These are phyloP conservation scores for Elongisporangium senticosum DNA, from an alignment of 352 stramenopile species.

Conservation along the genomic window DNA sequence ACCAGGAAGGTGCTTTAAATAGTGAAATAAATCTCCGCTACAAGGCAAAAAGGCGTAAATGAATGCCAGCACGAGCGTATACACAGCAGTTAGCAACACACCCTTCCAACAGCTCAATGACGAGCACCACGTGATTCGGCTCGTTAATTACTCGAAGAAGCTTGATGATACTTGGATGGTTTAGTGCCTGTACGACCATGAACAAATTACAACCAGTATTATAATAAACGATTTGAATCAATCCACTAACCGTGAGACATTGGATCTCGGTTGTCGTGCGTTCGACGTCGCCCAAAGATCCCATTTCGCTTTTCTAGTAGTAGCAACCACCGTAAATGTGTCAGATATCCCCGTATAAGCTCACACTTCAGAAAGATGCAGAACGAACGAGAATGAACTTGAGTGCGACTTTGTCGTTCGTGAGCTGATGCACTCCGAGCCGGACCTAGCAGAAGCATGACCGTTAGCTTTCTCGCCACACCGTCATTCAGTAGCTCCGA, in stretches of 20 bases:
- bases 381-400: slow-evolving; percentile 73
- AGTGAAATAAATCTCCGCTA: slow-evolving; percentile 82
- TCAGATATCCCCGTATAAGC: neutral
- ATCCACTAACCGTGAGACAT: slow-evolving; percentile 51
- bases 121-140: slow-evolving; percentile 79
- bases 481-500: neutral
- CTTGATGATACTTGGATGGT: slow-evolving; percentile 87
- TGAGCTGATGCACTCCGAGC: slow-evolving; percentile 77
- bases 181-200: slow-evolving; percentile 43
- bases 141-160: slow-evolving; percentile 83
- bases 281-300: slow-evolving; percentile 81
- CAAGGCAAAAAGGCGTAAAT: neutral
- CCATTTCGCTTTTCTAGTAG: slow-evolving; percentile 82
- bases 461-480: neutral
- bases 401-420: slow-evolving; percentile 80
- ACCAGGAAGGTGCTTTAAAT: slow-evolving; percentile 53
- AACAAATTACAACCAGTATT: neutral
- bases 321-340: neutral
- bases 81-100: slow-evolving; percentile 10
- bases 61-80: neutral
- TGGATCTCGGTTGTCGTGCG: slow-evolving; percentile 85
- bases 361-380: slow-evolving; percentile 1
- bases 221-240: neutral
- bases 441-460: slow-evolving; percentile 15
- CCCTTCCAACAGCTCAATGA: slow-evolving; percentile 85